A percentile compares a stretch with the other conserved stretches of the same genome.
Evolutionary conservation across 768 basidiomycete genomes (phyloP).

Genomic region (Daedalea quercina): DNA sequence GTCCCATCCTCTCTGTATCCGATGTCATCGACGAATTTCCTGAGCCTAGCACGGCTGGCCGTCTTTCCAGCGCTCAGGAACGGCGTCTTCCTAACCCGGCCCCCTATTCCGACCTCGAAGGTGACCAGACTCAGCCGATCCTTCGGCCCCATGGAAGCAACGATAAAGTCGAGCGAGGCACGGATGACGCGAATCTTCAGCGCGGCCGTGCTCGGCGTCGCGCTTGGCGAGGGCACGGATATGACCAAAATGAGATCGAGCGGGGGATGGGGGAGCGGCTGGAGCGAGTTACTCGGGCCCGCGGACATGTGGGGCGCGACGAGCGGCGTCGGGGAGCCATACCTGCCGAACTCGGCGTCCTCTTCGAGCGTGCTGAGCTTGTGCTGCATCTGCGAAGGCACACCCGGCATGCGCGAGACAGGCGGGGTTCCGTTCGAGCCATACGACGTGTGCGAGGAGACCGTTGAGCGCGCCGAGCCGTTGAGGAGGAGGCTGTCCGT

Average conservation of each 20-base stretch:
- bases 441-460: constrained; percentile 71
- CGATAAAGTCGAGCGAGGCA: constrained; percentile 78
- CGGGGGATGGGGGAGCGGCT: constrained; percentile 78
- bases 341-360: constrained; percentile 58
- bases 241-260: constrained; percentile 91
- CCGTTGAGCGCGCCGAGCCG: constrained; percentile 55
- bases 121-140: constrained; percentile 90
- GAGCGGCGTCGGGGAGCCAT: constrained; percentile 44
- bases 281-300: constrained; percentile 73
- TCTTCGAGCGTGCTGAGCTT: constrained; percentile 66
- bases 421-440: constrained; percentile 34
- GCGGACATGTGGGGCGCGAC: constrained; percentile 68
- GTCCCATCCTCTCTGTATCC: constrained; percentile 28
- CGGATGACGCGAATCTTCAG: constrained; percentile 89
- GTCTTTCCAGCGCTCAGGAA: constrained; percentile 71
- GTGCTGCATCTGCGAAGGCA: constrained; percentile 21
- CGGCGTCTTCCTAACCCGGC: constrained; percentile 86
- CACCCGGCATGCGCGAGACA: constrained; percentile 11
- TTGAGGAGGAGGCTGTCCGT: constrained; percentile 60
- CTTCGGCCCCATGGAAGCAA: constrained; percentile 65
- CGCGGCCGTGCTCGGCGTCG: constrained; percentile 70
- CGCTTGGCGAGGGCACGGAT: constrained; percentile 70
- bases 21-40: constrained; percentile 74
- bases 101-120: constrained; percentile 82
- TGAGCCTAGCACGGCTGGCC: constrained; percentile 63